Evolutionary conservation across 2,329 filamentous ascomycete genomes (phyloP).

Genomic region (Paracoccidioides brasiliensis): DNA sequence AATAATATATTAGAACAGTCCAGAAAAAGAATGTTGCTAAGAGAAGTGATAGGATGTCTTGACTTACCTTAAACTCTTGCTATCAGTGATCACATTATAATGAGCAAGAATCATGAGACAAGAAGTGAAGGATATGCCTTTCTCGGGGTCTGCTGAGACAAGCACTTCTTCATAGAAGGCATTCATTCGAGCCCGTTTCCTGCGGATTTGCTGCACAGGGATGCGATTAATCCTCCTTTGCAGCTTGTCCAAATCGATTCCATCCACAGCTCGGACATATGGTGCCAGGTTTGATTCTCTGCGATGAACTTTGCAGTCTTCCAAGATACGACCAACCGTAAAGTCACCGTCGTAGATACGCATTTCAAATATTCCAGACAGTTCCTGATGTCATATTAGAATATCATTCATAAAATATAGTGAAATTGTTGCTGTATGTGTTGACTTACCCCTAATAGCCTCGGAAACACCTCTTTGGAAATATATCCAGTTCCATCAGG

Average conservation of each 20-base stretch:
- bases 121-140: constrained; percentile 80
- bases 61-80: constrained; percentile 70
- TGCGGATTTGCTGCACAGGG: constrained; percentile 60
- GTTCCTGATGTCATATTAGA: constrained; percentile 40
- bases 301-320: constrained; percentile 56
- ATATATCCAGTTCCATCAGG: constrained; percentile 86
- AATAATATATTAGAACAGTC: constrained; percentile 17
- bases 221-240: constrained; percentile 60
- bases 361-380: constrained; percentile 95
- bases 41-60: neutral
- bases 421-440: neutral
- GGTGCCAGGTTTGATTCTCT: constrained; percentile 32
- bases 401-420: too few species aligned
- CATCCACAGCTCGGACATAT: constrained; percentile 32
- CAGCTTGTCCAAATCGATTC: constrained; percentile 61
- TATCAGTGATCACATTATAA: constrained; percentile 97
- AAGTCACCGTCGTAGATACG: constrained; percentile 87
- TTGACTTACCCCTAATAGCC: constrained; percentile 57
- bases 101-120: constrained; percentile 93
- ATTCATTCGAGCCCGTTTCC: constrained; percentile 68
- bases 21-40: neutral
- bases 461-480: constrained; percentile 74
- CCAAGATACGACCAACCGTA: constrained; percentile 73
- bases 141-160: constrained; percentile 78
- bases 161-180: constrained; percentile 96